Percentiles rank a stretch among this genome's conserved stretches.
phyloP scores from a whole-genome alignment of 2,329 filamentous ascomycete genomes.

The Xylariaceae sp. region DNA sequence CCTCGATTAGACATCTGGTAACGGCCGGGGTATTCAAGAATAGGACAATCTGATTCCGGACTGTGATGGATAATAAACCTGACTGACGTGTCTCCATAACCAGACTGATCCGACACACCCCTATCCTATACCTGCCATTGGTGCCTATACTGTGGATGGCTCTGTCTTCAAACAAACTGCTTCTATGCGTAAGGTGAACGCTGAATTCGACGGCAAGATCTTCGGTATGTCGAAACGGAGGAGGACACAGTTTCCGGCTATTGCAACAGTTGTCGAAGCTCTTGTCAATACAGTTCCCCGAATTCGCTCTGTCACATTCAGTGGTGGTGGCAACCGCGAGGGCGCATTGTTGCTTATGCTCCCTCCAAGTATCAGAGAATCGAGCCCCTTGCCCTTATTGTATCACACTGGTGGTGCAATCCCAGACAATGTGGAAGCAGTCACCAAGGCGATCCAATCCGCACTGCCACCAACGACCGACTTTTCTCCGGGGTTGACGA shows the following conservation, averaged over 20 bases:
- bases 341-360: conserved; percentile 75
- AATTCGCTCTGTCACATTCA: conserved; percentile 75
- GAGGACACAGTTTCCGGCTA: conserved; percentile 77
- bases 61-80: too few relatives aligned
- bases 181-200: conserved; percentile 49
- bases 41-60: too few relatives aligned
- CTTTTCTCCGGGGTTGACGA: conserved; percentile 34
- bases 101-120: conserved; percentile 62
- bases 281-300: conserved; percentile 65
- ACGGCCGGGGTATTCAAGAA: too few relatives aligned
- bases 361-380: conserved; percentile 52
- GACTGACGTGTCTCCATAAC: too few relatives aligned
- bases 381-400: conserved; percentile 57
- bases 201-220: conserved; percentile 50
- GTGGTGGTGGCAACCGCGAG: conserved; percentile 82
- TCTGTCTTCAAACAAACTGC: conserved; percentile 54
- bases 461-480: conserved; percentile 40
- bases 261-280: conserved; percentile 74
- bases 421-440: conserved; percentile 31
- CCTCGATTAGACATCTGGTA: too few relatives aligned
- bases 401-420: conserved; percentile 11
- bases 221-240: conserved; percentile 79
- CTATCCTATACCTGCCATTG: conserved; percentile 81
- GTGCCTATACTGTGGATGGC: conserved; percentile 67
- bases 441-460: conserved; percentile 36